Evolutionary conservation across 2,329 filamentous ascomycete genomes (phyloP), one percentile per base, ranked within the genome.

Genomic region (Pyrenochaeta sp.): DNA sequence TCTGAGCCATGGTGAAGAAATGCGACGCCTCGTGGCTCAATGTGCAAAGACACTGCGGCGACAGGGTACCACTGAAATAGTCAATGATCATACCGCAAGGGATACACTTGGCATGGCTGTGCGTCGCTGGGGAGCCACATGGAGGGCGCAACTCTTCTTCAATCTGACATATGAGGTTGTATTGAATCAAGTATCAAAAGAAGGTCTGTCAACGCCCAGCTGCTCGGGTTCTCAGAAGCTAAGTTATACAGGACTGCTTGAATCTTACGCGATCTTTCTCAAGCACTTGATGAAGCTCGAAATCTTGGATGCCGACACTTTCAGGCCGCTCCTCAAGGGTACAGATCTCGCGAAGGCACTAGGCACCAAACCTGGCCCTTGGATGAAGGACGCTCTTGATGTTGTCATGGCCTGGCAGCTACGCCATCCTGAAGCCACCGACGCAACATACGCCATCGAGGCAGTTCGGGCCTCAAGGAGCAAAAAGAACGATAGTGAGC

Each of bases 341-440:
- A 87, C 82, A 26, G 77, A 86, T 38, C 80, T 97, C 14, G 82
- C 84, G 13, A 80, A 84, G 50, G 83, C 82, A 3, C 77, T 97
- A 3, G 74, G 72, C 13, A 83, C 80, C 0, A 85, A 84, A 51
- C 86, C 89, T 0, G 90, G 90, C 1, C 85, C 78, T n/a, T 97
- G 93, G 93, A 88, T 95, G 80, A 84, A 84, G 40, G 79, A 80
- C 31, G 91, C 91, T 3, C 74, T 96, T 32, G 87, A 95, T 21
- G 77, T 91, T 3, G 88, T 90, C 48, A 82, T 95, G 71, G 85
- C 85, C 48, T 97, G 92, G 91, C 94, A 97, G 71, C 80, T 97
- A 38, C 81, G 89, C 24, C 84, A 97, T 63, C 90, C 91, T 0
- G 78, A 78, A 3, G 77, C 75, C 44, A 82, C 79, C 3, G 86